phyloP scores from a whole-genome alignment of 1,284 basidiomycete genomes.

The Gymnopus androsaceus region DNA sequence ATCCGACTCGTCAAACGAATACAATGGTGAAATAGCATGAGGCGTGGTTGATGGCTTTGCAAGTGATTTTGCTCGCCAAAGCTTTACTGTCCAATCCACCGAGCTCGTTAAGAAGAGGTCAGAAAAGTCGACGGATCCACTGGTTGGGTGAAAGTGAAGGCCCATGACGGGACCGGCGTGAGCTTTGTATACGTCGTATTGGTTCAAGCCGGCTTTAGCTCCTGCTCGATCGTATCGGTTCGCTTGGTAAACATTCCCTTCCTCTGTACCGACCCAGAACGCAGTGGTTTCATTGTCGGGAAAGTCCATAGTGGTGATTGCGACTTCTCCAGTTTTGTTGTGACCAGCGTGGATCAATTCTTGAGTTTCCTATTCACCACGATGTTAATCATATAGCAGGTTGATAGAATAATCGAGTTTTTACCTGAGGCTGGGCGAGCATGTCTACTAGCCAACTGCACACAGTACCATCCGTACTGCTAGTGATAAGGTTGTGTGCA shows the following conservation, averaged over 20 bases:
- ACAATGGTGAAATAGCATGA: constrained; percentile 69
- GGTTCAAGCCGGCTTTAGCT: constrained; percentile 92
- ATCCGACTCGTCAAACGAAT: constrained; percentile 94
- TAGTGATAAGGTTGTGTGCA: constrained; percentile 94
- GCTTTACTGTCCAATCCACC: constrained; percentile 95
- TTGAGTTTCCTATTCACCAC: constrained; percentile 74
- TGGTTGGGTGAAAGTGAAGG: constrained; percentile 90
- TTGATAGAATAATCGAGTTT: too few species aligned
- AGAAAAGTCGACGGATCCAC: constrained; percentile 90
- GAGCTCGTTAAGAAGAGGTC: constrained; percentile 92
- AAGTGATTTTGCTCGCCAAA: constrained; percentile 82
- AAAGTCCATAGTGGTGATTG: constrained; percentile 90
- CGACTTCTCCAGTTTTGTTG: constrained; percentile 94
- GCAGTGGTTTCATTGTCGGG: constrained; percentile 93
- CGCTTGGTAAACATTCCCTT: constrained; percentile 94
- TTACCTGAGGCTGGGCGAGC: constrained; percentile 94
- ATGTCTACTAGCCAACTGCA: constrained; percentile 99
- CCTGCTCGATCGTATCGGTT: constrained; percentile 96
- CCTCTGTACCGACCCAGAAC: constrained; percentile 97
- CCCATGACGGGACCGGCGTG: constrained; percentile 94
- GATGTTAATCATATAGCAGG: constrained; percentile 4
- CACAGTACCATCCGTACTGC: constrained; percentile 93
- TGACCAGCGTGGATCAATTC: constrained; percentile 85
- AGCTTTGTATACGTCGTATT: constrained; percentile 87
- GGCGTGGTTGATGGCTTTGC: constrained; percentile 63